These are phyloP conservation scores for Mrakia blollopis DNA, from an alignment of 768 basidiomycete species.

Conservation along the genomic window DNA sequence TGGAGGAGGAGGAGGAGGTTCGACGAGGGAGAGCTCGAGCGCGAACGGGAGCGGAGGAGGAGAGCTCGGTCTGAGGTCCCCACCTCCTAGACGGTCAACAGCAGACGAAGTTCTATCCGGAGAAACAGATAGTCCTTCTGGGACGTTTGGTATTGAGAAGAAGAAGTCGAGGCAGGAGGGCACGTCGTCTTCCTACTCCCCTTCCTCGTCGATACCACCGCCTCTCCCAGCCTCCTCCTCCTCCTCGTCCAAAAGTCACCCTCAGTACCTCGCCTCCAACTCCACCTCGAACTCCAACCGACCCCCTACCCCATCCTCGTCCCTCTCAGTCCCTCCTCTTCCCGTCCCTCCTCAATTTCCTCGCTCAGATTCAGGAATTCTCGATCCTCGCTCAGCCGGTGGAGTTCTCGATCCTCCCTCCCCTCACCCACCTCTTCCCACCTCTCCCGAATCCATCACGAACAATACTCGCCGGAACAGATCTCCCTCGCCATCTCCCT, in stretches of 20 bases:
- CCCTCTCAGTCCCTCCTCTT: constrained; percentile 19
- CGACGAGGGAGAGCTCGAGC: constrained; percentile 3
- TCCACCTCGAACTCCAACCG: background rate
- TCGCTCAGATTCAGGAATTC: constrained; percentile 14
- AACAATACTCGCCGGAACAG: background rate
- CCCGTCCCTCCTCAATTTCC: constrained; percentile 21
- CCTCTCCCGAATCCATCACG: background rate
- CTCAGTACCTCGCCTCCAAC: background rate
- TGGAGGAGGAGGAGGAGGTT: background rate
- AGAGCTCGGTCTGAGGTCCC: background rate
- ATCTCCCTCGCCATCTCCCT: background rate
- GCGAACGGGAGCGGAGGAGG: background rate
- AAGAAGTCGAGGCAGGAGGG: background rate
- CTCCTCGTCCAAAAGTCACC: background rate
- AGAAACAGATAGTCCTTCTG: background rate
- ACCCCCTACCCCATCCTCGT: background rate
- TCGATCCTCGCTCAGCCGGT: constrained; percentile 1
- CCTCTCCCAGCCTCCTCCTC: background rate
- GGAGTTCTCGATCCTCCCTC: background rate
- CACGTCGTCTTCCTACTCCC: background rate
- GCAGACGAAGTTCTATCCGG: background rate
- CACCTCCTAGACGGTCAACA: background rate
- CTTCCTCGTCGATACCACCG: background rate
- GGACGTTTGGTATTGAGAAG: background rate
- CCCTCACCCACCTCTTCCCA: background rate